phyloP scores from a whole-genome alignment of 768 basidiomycete species.

The Serendipita sp. region DNA sequence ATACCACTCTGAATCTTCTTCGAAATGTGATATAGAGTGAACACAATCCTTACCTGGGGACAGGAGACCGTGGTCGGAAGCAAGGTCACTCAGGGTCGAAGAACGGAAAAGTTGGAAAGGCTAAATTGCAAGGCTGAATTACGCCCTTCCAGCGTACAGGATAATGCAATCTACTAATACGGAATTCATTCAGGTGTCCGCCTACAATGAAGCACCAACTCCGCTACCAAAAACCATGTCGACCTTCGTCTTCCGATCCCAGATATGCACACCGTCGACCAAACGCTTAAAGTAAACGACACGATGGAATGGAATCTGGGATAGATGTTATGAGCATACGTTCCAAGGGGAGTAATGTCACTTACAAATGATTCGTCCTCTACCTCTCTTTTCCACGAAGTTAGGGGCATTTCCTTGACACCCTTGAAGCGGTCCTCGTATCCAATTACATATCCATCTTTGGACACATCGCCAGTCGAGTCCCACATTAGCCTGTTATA shows the following conservation, averaged over 20 bases:
- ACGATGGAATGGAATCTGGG: conserved; percentile 16
- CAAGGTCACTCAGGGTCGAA: too few relatives aligned
- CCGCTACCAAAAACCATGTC: conserved; percentile 17
- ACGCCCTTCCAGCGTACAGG: too few relatives aligned
- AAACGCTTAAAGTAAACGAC: conserved; percentile 15
- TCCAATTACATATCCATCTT: conserved; percentile 14
- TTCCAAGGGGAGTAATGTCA: background rate
- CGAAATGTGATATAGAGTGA: background rate
- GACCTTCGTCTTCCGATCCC: conserved; percentile 14
- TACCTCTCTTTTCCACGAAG: conserved; percentile 15
- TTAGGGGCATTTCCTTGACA: conserved; percentile 13
- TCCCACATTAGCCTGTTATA: conserved; percentile 17
- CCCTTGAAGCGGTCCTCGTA: conserved; percentile 17
- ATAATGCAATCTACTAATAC: too few relatives aligned
- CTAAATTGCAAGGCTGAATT: too few relatives aligned
- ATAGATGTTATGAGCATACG: background rate
- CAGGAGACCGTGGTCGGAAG: too few relatives aligned
- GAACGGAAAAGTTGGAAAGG: too few relatives aligned
- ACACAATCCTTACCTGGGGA: too few relatives aligned
- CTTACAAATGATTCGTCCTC: conserved; percentile 17
- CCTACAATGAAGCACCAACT: background rate
- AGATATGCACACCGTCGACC: conserved; percentile 11
- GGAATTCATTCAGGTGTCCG: too few relatives aligned
- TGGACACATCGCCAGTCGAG: conserved; percentile 6
- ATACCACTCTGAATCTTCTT: conserved; percentile 5